Percentiles rank a stretch among this genome's conserved stretches.
Conservation (phyloP, 352 stramenopile genomes). For the Aphanomyces astaci region DNA sequence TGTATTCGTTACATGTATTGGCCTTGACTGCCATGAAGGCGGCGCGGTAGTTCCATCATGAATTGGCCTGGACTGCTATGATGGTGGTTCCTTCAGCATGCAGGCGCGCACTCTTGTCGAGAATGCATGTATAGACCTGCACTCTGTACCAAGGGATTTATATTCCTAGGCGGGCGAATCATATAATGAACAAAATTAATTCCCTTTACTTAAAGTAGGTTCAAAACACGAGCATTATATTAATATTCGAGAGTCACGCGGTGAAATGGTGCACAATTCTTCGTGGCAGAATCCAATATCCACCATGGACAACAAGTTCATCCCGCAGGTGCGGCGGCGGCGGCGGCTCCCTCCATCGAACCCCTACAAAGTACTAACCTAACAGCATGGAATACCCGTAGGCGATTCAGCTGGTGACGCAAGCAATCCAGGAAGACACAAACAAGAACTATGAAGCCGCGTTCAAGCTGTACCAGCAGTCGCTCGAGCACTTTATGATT, state of each 20-base stretch:
- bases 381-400: too few species aligned
- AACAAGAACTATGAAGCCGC: conserved; percentile 85
- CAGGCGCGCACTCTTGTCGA: background rate
- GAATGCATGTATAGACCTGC: background rate
- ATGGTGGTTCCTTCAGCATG: background rate
- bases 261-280: background rate
- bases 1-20: too few species aligned
- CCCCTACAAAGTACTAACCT: too few species aligned
- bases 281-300: background rate
- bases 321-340: conserved; percentile 43
- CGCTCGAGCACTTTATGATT: conserved; percentile 85
- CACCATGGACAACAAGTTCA: conserved; percentile 86
- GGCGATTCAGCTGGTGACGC: conserved; percentile 84
- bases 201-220: background rate
- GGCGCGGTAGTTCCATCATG: too few species aligned
- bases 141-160: background rate
- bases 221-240: background rate
- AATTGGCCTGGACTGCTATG: too few species aligned
- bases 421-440: conserved; percentile 84
- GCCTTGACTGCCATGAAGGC: too few species aligned
- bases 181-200: background rate
- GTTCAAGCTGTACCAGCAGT: conserved; percentile 82
- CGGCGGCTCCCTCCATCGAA: too few species aligned
- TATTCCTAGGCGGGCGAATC: too few species aligned
- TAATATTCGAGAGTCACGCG: background rate